These are phyloP conservation scores for Fomitopsis pulvina DNA, from an alignment of 768 basidiomycete genomes.

Conservation along the genomic window DNA sequence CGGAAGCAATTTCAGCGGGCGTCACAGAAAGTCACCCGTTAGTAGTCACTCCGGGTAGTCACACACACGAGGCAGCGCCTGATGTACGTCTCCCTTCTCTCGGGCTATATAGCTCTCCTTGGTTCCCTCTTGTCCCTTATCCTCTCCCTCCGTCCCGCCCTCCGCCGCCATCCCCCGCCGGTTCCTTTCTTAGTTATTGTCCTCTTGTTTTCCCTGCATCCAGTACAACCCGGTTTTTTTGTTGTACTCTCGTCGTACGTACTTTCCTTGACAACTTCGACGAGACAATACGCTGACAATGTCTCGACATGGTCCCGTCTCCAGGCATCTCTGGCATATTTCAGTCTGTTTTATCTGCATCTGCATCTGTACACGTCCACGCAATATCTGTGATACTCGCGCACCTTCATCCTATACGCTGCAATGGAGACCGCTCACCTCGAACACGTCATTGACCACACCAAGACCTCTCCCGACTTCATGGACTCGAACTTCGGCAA, in stretches of 20 bases:
- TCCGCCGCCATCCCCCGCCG: conserved; percentile 13
- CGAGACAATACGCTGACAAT: conserved; percentile 11
- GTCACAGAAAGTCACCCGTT: not conserved
- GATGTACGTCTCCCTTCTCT: not conserved
- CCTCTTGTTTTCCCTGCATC: conserved; percentile 12
- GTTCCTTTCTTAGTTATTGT: conserved; percentile 14
- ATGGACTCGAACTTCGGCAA: conserved; percentile 35
- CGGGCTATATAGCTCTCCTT: conserved; percentile 20
- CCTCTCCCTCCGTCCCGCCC: conserved; percentile 15
- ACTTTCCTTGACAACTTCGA: conserved; percentile 16
- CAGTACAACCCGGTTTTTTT: conserved; percentile 11
- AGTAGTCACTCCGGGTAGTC: not conserved
- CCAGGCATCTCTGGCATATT: conserved; percentile 15
- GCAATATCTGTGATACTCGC: conserved; percentile 15
- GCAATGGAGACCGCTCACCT: conserved; percentile 42
- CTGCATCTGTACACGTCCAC: conserved; percentile 14
- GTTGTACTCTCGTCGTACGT: conserved; percentile 12
- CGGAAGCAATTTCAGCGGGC: not conserved
- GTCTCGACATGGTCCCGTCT: conserved; percentile 1
- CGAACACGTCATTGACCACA: conserved; percentile 41
- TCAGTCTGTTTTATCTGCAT: conserved; percentile 18
- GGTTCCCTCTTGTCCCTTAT: conserved; percentile 11
- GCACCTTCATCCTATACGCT: conserved; percentile 6
- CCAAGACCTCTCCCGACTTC: conserved; percentile 40
- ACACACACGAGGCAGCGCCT: conserved; percentile 10